Evolutionary conservation across 106 monocot species (phyloP).

Genomic region (Dendrobium chrysotoxum): DNA sequence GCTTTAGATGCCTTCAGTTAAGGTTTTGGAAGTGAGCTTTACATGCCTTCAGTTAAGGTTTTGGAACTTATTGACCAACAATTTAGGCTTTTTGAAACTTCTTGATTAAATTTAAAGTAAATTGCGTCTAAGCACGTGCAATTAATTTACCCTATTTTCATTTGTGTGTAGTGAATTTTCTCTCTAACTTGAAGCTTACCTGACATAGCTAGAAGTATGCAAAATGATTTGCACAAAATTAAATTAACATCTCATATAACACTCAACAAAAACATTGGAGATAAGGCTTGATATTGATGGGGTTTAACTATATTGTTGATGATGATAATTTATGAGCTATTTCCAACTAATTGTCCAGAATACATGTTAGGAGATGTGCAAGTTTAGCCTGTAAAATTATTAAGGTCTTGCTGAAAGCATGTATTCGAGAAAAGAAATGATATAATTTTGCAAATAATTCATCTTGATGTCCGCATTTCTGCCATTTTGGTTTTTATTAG

Average conservation of each 20-base stretch:
- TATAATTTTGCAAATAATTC: not conserved
- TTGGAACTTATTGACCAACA: not conserved
- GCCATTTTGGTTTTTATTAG: not conserved
- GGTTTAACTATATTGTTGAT: not conserved
- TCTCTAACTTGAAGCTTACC: not conserved
- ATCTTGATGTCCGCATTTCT: not conserved
- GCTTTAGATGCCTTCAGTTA: not conserved
- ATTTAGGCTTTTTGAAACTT: not conserved
- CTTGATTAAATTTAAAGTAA: not conserved
- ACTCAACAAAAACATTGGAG: not conserved
- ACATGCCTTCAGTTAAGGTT: not conserved
- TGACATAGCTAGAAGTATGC: not conserved
- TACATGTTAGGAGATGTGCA: not conserved
- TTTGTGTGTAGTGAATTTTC: not conserved
- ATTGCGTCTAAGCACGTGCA: not conserved
- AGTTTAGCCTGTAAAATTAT: not conserved
- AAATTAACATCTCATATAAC: not conserved
- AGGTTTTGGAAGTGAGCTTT: not conserved
- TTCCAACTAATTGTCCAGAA: not conserved
- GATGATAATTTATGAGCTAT: not conserved
- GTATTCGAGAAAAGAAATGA: not conserved
- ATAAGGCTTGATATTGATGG: not conserved
- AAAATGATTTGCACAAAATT: not conserved
- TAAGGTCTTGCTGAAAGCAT: not conserved
- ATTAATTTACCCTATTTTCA: not conserved